Base-by-base conservation (phyloP, 2,329 filamentous ascomycete genomes). In the Phialophora chinensis region DNA sequence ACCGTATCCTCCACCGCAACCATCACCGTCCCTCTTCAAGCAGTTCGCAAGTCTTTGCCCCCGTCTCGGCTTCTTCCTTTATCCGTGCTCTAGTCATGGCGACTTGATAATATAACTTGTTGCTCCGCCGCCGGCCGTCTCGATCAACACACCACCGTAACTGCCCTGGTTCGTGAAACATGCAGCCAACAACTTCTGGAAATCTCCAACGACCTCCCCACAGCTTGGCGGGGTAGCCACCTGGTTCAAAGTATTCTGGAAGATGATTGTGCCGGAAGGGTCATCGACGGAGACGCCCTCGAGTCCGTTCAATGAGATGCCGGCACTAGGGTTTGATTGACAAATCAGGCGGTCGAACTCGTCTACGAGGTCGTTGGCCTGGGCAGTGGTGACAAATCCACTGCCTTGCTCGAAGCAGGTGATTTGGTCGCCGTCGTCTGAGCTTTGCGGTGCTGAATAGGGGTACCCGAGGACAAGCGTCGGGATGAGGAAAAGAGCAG, bases 261-360 rank as follows among this genome's bases (percentile, higher is more conserved):
- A 62, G 60, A 56, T 56, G 60, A 62, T 62, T 7, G 50, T 62
- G 35, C 60, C 60, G 17, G 50, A 55, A 5, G 50, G 35, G 11
- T 55, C 50, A 35, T 62, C 27, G 35, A 62, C 29, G 14, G 60
- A 31, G n/a, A 62, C 29, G 7, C 60, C 60, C 23, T 62, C 60
- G 6, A 62, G 35, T 2, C 50, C 50, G 52, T 62, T 62, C 33
- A 62, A 35, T 17, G 53, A 47, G 8, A 62, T 33, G 42, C 23
- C 50, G 20, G 60, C 60, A 50, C 14, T 62, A 1, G 60, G 60
- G 35, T 62, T 62, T 14, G 60, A 62, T 35, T 62, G 60, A 50
- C 60, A 62, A 27, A 56, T 27, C 12, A 62, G 23, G 20, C 60
- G 60, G n/a, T 62, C 14, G 52, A 62, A 62, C 29, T 62, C 60